Base-by-base conservation (phyloP, 2,329 filamentous ascomycete genomes). In the Nemania sp. region DNA sequence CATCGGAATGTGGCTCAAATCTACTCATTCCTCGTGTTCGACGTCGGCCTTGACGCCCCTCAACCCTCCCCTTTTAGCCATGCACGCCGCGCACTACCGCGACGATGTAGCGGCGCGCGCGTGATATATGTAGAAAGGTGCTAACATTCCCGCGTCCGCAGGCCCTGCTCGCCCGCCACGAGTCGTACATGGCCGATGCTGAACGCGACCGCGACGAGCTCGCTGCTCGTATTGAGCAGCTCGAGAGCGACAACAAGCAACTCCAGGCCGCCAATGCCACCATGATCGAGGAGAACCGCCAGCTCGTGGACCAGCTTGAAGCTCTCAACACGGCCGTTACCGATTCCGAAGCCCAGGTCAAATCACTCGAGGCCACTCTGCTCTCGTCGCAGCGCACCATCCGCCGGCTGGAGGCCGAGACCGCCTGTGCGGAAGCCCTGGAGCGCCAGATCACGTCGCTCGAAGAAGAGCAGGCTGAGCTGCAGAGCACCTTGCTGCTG, bases 121-220 rank as follows among this genome's bases (percentile, higher is more conserved):
- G 44, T 55, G 19, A 23, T 9, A 42, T 46, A 14, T 28, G 20
- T 39, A n/a, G 40, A 42, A 23, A 40, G 26, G 23, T 30, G 20
- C 44, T 34, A 33, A 56, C 67, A 64, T 68, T 67, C 65, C 66
- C n/a, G n/a, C n/a, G n/a, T 59, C 37, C 31, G n/a, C 86, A 97
- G 94, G 91, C 91, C 56, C 80, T 99, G 52, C 84, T 99, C 36
- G 85, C 88, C 61, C 88, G 93, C 66, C 92, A 99, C 81, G 92
- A 97, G 77, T 86, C 89, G 55, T 97, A 96, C 73, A 93, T 97
- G 80, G 87, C 87, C 63, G 91, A 96, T 71, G 91, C 92, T 55
- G 91, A 96, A 77, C 84, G 86, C 64, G 91, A 97, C 70, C 89
- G 92, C 56, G 76, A 80, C 57, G 83, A 86, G 57, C 84, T 97